Evolutionary conservation across 805 yeast species (phyloP), one percentile per base, ranked within the genome.

Genomic region (Hanseniaspora occidentalis): DNA sequence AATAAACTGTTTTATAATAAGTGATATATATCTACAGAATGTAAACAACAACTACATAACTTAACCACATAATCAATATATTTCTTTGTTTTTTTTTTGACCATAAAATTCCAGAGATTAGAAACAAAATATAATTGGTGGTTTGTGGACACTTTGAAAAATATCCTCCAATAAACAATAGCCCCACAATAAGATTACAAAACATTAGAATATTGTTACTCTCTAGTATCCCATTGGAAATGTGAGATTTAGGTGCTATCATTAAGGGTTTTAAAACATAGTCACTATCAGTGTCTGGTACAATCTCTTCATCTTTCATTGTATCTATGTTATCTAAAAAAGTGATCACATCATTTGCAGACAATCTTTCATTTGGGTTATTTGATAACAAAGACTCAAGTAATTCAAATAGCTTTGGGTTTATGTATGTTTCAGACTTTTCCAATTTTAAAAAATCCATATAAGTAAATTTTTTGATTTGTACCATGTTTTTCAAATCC

Each of bases 321-420:
- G 17, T 17, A 13, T 26, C 24, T 4, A 37, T 33, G 17, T 16
- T 40, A 16, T 56, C 54, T 36, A 70, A 42, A 7, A 44, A 43
- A 4, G 43, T 42, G 10, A 69, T 51, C 0, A 73, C 57, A 17
- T 66, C 65, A 0, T 53, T 58, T 1, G 75, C 67, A 4, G 60
- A 48, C 6, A 75, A 71, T 39, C 84, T 64, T 7, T 48, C 43
- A 0, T 39, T 45, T 0, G 70, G 66, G 14, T 64, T 47, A 3
- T 50, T 43, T 18, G 60, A 51, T 1, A 74, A 54, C 52, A 72
- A 54, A 5, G 53, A 54, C 4, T 53, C 50, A 31, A 77, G 54
- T 21, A 76, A 50, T 4, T 55, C 57, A 40, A 58, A 57, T 5
- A 70, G 62, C 26, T 48, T 49, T 7, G 35, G 26, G 36, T 56